phyloP scores from a whole-genome alignment of 2,329 filamentous ascomycete genomes.

The Ceratocystiopsis brevicomis region DNA sequence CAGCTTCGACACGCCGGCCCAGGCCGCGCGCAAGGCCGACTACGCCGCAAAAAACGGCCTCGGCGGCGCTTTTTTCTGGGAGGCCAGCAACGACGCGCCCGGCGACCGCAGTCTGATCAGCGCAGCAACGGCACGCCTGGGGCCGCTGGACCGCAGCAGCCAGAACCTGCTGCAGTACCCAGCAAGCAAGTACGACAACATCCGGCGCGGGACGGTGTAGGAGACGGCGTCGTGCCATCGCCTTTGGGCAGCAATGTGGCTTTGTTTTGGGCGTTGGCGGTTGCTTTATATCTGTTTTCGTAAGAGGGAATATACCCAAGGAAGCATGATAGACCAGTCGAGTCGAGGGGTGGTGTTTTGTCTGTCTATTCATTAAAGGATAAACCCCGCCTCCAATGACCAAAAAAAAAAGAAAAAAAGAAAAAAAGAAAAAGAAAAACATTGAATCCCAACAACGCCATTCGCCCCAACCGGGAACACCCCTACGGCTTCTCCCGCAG shows the following conservation, averaged over 20 bases:
- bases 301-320: too few species aligned
- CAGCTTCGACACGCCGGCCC: slow-evolving; percentile 41
- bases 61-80: slow-evolving; percentile 98
- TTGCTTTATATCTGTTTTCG: too few species aligned
- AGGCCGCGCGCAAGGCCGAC: slow-evolving; percentile 35
- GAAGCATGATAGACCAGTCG: too few species aligned
- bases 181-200: slow-evolving; percentile 50
- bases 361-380: too few species aligned
- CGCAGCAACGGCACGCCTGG: slow-evolving; percentile 40
- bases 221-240: too few species aligned
- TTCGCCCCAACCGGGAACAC: background rate
- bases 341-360: too few species aligned
- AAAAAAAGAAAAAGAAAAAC: background rate
- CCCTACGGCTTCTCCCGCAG: slow-evolving; percentile 30
- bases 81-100: slow-evolving; percentile 58
- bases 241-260: too few species aligned
- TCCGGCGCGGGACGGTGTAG: slow-evolving; percentile 34
- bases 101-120: slow-evolving; percentile 49
- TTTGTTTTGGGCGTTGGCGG: too few species aligned
- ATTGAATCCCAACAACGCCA: background rate
- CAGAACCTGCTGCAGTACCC: slow-evolving; percentile 43
- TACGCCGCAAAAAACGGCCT: slow-evolving; percentile 26
- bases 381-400: too few species aligned
- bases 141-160: slow-evolving; percentile 31
- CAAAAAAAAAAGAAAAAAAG: too few species aligned